These are phyloP conservation scores for Clohesyomyces aquaticus DNA, from an alignment of 495 filamentous ascomycete species.

Conservation along the genomic window DNA sequence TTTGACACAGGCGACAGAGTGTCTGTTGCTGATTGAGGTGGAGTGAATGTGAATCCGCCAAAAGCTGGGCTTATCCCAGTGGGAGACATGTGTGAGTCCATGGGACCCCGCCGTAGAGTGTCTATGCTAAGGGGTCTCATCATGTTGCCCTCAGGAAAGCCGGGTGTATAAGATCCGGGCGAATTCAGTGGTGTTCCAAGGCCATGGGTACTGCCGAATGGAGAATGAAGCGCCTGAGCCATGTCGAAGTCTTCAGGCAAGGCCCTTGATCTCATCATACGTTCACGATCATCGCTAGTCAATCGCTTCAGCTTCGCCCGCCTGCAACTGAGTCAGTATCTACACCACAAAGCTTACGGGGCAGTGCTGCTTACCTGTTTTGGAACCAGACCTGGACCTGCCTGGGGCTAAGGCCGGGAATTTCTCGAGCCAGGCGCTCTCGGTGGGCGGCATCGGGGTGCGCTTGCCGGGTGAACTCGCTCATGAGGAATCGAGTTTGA, in stretches of 20 bases:
- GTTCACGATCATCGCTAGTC: conserved; percentile 88
- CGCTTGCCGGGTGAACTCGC: conserved; percentile 92
- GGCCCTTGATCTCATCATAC: conserved; percentile 90
- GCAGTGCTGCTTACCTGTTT: conserved; percentile 70
- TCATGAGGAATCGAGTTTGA: conserved; percentile 96
- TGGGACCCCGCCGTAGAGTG: conserved; percentile 56
- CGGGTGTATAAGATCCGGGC: conserved; percentile 55
- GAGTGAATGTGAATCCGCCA: conserved; percentile 63
- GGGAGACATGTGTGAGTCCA: conserved; percentile 62
- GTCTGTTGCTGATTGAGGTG: conserved; percentile 49
- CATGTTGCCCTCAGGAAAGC: conserved; percentile 54
- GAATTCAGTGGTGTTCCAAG: conserved; percentile 58
- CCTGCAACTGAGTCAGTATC: conserved; percentile 55
- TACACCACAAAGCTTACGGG: conserved; percentile 18
- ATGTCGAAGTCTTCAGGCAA: conserved; percentile 93
- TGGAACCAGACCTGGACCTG: conserved; percentile 99
- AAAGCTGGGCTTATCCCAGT: conserved; percentile 66
- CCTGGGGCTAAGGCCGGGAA: conserved; percentile 87
- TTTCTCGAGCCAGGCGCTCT: conserved; percentile 86
- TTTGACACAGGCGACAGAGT: conserved; percentile 46
- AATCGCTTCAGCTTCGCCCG: conserved; percentile 94
- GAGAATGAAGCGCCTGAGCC: conserved; percentile 84
- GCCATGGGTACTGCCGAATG: conserved; percentile 55
- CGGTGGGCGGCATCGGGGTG: conserved; percentile 94
- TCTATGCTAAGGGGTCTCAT: conserved; percentile 66